Evolutionary conservation across 345 rosid genomes (phyloP).

Genomic region (Gossypium anomalum): DNA sequence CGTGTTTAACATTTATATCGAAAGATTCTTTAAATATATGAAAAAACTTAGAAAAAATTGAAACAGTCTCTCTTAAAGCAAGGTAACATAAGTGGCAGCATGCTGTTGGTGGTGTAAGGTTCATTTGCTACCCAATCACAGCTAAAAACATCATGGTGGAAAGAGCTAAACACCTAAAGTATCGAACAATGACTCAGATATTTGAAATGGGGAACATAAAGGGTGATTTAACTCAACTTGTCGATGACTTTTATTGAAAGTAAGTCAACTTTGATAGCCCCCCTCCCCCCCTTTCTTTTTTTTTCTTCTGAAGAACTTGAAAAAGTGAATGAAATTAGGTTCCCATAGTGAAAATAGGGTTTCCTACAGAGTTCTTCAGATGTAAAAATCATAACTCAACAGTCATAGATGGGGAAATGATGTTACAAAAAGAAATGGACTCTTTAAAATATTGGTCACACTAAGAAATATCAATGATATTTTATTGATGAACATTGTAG

Average conservation of each 20-base stretch:
- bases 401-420: neutral
- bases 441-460: neutral
- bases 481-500: neutral
- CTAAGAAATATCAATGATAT: constrained; percentile 9
- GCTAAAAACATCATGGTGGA: neutral
- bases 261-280: neutral
- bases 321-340: neutral
- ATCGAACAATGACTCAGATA: neutral
- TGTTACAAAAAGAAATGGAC: too few species aligned
- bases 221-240: constrained; percentile 5
- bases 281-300: neutral
- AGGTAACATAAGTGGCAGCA: neutral
- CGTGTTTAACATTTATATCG: neutral
- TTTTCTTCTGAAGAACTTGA: neutral
- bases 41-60: too few species aligned
- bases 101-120: neutral
- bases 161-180: neutral
- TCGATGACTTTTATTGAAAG: neutral
- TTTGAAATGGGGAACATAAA: neutral
- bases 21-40: neutral
- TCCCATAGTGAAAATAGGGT: neutral
- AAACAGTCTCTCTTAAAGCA: neutral
- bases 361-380: neutral
- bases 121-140: neutral
- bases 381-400: neutral